Percentiles rank a stretch among this genome's conserved stretches.
Conservation (phyloP, 371 early-diverging fungal species). For the Actinomortierella wolfii region DNA sequence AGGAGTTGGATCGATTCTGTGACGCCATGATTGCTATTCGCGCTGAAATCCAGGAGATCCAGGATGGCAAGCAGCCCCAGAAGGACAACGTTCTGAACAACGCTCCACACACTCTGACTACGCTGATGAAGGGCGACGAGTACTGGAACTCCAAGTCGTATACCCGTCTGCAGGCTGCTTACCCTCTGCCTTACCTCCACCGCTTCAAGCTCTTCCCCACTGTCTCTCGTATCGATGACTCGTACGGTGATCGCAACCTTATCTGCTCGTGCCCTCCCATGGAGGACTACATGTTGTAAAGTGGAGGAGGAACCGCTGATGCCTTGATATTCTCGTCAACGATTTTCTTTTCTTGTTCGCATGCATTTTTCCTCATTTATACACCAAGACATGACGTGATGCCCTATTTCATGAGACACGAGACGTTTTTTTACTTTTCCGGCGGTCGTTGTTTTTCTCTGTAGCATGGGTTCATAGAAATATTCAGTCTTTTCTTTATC, state of each 20-base stretch:
- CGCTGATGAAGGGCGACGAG: constrained; percentile 67
- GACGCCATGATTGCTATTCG: constrained; percentile 97
- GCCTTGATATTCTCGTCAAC: no score
- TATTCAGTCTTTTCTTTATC: no score
- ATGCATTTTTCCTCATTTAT: no score
- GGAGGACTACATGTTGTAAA: constrained; percentile 50
- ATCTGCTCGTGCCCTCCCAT: constrained; percentile 88
- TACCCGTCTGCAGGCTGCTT: constrained; percentile 87
- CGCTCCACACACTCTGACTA: constrained; percentile 88
- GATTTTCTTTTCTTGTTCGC: no score
- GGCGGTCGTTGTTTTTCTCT: no score
- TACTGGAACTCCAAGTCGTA: constrained; percentile 63
- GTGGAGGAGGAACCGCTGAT: no score
- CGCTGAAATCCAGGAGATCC: constrained; percentile 85
- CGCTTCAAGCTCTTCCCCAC: constrained; percentile 96
- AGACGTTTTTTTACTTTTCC: no score
- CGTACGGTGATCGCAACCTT: constrained; percentile 93
- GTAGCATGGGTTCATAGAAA: no score
- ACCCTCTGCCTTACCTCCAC: constrained; percentile 81
- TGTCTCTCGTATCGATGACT: constrained; percentile 90
- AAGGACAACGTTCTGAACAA: constrained; percentile 86
- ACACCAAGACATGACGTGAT: no score
- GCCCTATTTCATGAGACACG: no score
- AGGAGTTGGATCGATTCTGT: constrained; percentile 94
- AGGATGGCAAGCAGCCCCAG: constrained; percentile 80